A percentile compares a stretch with the other conserved stretches of the same genome.
These are phyloP conservation scores for Galeopsis tetrahit DNA, from an alignment of 257 asterid genomes.

Conservation along the genomic window DNA sequence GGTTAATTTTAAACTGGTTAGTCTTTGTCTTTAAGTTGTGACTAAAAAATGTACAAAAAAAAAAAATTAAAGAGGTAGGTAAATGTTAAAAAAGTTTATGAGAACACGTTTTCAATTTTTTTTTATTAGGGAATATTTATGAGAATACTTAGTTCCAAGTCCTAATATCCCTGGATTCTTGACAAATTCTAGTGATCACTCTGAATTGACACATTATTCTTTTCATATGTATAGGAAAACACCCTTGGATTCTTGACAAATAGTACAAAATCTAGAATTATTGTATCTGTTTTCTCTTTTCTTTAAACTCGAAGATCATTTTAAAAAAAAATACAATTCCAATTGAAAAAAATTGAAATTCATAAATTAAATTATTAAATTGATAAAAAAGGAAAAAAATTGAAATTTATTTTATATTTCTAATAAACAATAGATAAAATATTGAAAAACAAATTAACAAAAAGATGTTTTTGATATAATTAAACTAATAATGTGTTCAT, in stretches of 20 bases:
- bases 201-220: neutral
- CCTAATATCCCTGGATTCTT: slow-evolving; percentile 22
- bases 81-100: too few relatives aligned
- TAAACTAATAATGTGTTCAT: slow-evolving; percentile 25
- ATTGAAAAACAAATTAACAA: neutral
- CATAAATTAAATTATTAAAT: neutral
- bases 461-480: neutral
- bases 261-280: neutral
- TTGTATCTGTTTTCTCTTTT: too few relatives aligned
- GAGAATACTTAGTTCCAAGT: slow-evolving; percentile 31
- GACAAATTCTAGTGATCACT: slow-evolving; percentile 8
- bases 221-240: neutral
- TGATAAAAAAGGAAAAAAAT: neutral
- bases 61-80: too few relatives aligned
- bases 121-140: neutral
- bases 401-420: neutral
- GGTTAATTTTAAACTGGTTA: too few relatives aligned
- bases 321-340: neutral
- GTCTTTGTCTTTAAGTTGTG: too few relatives aligned
- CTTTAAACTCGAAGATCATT: neutral
- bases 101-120: too few relatives aligned
- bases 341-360: neutral
- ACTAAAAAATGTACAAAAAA: too few relatives aligned
- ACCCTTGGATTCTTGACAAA: neutral
- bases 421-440: neutral